phyloP scores from a whole-genome alignment of 768 basidiomycete species.

The Amanita jacksonii region DNA sequence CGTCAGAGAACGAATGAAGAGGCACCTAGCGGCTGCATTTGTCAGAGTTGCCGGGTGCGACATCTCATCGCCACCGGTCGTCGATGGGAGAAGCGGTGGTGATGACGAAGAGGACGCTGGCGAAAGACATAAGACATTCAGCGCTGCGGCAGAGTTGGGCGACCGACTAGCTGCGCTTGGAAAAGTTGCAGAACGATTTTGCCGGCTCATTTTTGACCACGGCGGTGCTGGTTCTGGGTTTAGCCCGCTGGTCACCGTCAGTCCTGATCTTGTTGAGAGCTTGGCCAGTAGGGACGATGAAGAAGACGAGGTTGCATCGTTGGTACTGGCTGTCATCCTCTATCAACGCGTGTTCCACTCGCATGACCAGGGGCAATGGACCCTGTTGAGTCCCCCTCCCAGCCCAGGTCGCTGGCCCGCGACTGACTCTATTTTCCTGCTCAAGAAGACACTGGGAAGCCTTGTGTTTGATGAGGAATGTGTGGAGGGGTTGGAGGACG shows the following conservation, averaged over 20 bases:
- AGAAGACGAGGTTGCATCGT: constrained; percentile 15
- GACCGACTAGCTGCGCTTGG: constrained; percentile 47
- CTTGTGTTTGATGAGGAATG: constrained; percentile 29
- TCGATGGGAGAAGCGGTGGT: constrained; percentile 23
- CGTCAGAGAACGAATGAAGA: constrained; percentile 42
- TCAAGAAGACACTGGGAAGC: constrained; percentile 41
- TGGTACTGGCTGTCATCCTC: constrained; percentile 52
- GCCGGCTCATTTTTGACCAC: constrained; percentile 30
- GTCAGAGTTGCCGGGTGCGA: constrained; percentile 32
- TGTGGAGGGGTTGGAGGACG: constrained; percentile 48
- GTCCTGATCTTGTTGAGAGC: not conserved
- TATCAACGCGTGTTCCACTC: constrained; percentile 49
- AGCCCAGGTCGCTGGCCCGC: constrained; percentile 25
- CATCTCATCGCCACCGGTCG: no score
- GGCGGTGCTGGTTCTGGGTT: no score
- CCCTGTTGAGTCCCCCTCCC: constrained; percentile 51
- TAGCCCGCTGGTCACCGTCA: constrained; percentile 21
- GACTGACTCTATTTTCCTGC: constrained; percentile 20
- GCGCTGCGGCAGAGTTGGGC: constrained; percentile 54
- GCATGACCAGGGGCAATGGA: constrained; percentile 20
- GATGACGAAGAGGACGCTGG: constrained; percentile 26
- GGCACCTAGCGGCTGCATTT: constrained; percentile 47
- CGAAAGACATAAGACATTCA: constrained; percentile 40
- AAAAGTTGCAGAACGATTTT: constrained; percentile 45
- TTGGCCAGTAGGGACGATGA: constrained; percentile 7